A percentile compares a stretch with the other conserved stretches of the same genome.
phyloP scores from a whole-genome alignment of 371 early-diverging fungal species.

The Mortierella sp. region DNA sequence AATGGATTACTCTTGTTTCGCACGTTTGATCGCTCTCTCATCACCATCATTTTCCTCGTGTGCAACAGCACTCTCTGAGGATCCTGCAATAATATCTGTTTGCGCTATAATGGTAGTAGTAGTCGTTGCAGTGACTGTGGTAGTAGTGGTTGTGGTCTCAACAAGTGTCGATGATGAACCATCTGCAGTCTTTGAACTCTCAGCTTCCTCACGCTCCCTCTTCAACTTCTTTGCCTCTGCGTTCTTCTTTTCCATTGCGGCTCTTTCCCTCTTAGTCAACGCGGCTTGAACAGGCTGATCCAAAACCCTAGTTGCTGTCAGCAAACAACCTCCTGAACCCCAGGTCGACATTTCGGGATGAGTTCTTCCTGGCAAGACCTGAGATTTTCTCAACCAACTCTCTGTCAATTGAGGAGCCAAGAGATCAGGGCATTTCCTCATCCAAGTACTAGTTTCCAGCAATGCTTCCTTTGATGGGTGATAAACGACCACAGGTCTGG shows the following conservation, averaged over 20 bases:
- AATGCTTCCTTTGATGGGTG: slow-evolving; percentile 86
- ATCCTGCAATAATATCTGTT: background rate
- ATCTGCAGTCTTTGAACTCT: no score
- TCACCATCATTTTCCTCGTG: background rate
- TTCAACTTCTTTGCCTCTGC: slow-evolving; percentile 54
- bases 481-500: slow-evolving; percentile 90
- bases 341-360: slow-evolving; percentile 95
- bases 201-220: slow-evolving; percentile 36
- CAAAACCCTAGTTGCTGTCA: slow-evolving; percentile 78
- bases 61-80: background rate
- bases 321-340: slow-evolving; percentile 87
- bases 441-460: slow-evolving; percentile 73
- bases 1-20: slow-evolving; percentile 30
- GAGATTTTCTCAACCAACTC: slow-evolving; percentile 88
- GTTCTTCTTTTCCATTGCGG: slow-evolving; percentile 45
- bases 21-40: slow-evolving; percentile 16
- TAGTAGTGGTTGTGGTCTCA: background rate
- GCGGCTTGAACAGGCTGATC: slow-evolving; percentile 58
- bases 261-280: slow-evolving; percentile 42
- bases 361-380: slow-evolving; percentile 90
- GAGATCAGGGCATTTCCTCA: slow-evolving; percentile 78
- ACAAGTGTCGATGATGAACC: no score
- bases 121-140: background rate
- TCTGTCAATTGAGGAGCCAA: slow-evolving; percentile 88
- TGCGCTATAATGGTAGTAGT: background rate